Evolutionary conservation across 2,329 filamentous ascomycete genomes (phyloP), one percentile per base, ranked within the genome.

Genomic region (Cercospora citrullina): DNA sequence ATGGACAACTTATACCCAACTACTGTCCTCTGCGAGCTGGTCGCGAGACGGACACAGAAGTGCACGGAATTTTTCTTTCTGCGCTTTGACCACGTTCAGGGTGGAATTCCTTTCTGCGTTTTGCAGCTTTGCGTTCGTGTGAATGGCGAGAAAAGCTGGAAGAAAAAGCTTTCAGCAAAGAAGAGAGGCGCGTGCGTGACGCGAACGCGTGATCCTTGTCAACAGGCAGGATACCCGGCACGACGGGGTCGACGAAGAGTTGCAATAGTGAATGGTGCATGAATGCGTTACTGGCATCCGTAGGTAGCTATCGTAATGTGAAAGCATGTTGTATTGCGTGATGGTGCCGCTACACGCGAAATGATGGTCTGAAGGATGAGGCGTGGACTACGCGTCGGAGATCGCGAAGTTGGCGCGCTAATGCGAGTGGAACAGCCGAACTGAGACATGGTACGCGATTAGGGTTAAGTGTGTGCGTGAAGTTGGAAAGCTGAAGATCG

Each of bases 191-290:
- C 61, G 62, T 21, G 62, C 53, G 53, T 59, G 62, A 64, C 62
- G 62, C 62, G 62, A 64, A 64, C 61, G 61, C 61, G 61, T 64
- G 18, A 64, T 57, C 48, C 61, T 39, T 23, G 61, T 64, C 48
- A 26, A 31, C 8, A 10, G 31, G 53, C 53, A 21, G 33, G 23
- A 26, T 12, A 58, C 53, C 62, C 48, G 53, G 62, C 62, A 64
- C 39, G 33, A 33, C 18, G 30, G 33, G 51, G 51, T 33, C 31
- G 31, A 30, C 12, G 23, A 21, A 8, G n/a, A n/a, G 16, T 45
- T 36, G n/a, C 18, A 64, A 23, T 42, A 26, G 51, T 45, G 31
- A 28, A 64, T 12, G 36, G 53, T 48, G 62, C 39, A 64, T 31
- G 51, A 45, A 42, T 64, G 62, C 36, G 53, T 64, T 58, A 14